Evolutionary conservation across 768 basidiomycete species (phyloP), one percentile per base, ranked within the genome.

Genomic region (Hemileccinum impolitum): DNA sequence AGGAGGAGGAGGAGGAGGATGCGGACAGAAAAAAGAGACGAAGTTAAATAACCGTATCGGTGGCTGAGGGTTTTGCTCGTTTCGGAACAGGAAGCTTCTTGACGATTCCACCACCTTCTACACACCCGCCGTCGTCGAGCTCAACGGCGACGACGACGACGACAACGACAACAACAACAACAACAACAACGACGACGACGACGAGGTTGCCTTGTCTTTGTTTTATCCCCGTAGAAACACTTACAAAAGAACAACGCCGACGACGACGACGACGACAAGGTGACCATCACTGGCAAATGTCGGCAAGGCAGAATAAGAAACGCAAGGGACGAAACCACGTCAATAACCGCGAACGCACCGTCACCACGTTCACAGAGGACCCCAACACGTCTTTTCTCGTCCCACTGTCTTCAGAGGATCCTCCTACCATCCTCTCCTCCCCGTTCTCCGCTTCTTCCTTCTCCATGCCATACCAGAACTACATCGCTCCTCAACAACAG

Each of bases 301-400:
- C 81, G 72, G 72, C 79, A 70, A 72, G 79, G 53, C 80, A 77
- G 75, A 81, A 75, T 68, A 82, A 81, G 70, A 83, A 82, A 62
- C 75, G 80, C 56, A 82, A 80, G 62, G 75, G 73, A 18, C 80
- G 80, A 48, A 72, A 65, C 63, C 75, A 75, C 65, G 64, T 70
- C 56, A 75, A 73, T 55, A 77, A 72, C 65, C 77, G 84, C 58
- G 81, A 84, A 65, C 79, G 82, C 49, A 84, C 82, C n/a, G 80
- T 84, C 56, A 81, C 80, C 54, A 82, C 81, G 31, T 80, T 84
- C 60, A 80, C 81, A 11, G 74, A 80, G 58, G 79, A 80, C 54
- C 74, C 81, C 41, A 75, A 77, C 57, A 75, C 78, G 3, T 72
- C 74, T 26, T 79, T 75, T 50, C 72, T 79, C 48, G 69, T 79